Evolutionary conservation across 306 rosid species (phyloP).

Genomic region (Trifolium pratense): DNA sequence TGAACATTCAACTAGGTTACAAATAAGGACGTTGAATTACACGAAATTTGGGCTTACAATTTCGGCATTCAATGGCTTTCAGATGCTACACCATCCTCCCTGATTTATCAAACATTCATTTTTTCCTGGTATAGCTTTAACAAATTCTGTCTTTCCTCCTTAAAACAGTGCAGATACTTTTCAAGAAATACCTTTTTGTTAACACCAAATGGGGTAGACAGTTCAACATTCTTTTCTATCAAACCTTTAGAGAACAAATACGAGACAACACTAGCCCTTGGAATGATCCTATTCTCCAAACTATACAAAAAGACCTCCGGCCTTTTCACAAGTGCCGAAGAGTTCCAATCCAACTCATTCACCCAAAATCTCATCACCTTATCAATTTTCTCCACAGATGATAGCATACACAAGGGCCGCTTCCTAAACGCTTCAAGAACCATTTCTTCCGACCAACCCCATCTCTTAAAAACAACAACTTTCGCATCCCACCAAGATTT

Average conservation of each 20-base stretch:
- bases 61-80: not conserved
- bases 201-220: constrained; percentile 3
- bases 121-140: not conserved
- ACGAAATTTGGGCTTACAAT: not conserved
- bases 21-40: not conserved
- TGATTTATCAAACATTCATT: not conserved
- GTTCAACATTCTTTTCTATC: constrained; percentile 17
- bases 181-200: constrained; percentile 31
- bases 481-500: constrained; percentile 50
- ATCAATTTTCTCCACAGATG: constrained; percentile 51
- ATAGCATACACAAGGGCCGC: constrained; percentile 44
- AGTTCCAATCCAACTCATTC: constrained; percentile 48
- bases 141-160: not conserved
- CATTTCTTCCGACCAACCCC: constrained; percentile 66
- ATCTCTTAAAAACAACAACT: constrained; percentile 45
- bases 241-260: constrained; percentile 41
- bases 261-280: constrained; percentile 39
- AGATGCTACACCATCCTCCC: not conserved
- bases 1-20: too few species aligned
- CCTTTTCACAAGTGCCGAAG: constrained; percentile 22
- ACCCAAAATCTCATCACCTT: constrained; percentile 50
- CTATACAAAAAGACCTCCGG: constrained; percentile 38
- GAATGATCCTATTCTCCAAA: constrained; percentile 59
- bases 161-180: constrained; percentile 31
- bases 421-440: constrained; percentile 41